Percentiles rank a stretch among this genome's conserved stretches.
Conservation (phyloP, 73 alveolate genomes). For the Paramecium sonneborni region DNA sequence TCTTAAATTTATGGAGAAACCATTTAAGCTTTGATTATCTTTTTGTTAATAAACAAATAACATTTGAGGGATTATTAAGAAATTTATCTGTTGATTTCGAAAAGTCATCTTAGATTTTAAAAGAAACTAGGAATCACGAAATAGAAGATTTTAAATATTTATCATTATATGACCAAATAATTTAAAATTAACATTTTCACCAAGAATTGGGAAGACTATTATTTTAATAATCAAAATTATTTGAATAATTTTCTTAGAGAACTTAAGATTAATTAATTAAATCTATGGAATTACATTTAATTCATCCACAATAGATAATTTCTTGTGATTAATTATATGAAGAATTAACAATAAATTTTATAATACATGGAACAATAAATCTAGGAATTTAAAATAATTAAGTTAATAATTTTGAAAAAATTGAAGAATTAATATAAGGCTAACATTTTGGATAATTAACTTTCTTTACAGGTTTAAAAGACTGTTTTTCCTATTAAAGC, state of each 20-base stretch:
- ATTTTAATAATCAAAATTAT: background rate
- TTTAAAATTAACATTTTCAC: background rate
- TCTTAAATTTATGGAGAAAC: background rate
- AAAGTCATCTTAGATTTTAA: background rate
- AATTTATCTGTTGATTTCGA: background rate
- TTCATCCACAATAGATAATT: background rate
- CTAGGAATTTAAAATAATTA: background rate
- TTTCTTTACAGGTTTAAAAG: background rate
- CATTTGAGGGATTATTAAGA: background rate
- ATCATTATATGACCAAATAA: background rate
- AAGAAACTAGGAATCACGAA: background rate
- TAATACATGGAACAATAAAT: background rate
- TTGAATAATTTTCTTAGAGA: background rate
- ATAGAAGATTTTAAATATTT: background rate
- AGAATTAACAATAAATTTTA: background rate
- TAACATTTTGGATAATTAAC: background rate
- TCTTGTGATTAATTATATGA: background rate
- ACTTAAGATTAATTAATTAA: background rate
- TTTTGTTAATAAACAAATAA: background rate
- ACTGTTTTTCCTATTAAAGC: background rate
- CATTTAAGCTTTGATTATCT: background rate
- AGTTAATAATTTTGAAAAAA: background rate
- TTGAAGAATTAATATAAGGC: background rate
- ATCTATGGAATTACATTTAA: background rate
- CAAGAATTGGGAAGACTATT: background rate